These are phyloP conservation scores for Claviceps arundinis DNA, from an alignment of 2,329 filamentous ascomycete genomes.

Conservation along the genomic window DNA sequence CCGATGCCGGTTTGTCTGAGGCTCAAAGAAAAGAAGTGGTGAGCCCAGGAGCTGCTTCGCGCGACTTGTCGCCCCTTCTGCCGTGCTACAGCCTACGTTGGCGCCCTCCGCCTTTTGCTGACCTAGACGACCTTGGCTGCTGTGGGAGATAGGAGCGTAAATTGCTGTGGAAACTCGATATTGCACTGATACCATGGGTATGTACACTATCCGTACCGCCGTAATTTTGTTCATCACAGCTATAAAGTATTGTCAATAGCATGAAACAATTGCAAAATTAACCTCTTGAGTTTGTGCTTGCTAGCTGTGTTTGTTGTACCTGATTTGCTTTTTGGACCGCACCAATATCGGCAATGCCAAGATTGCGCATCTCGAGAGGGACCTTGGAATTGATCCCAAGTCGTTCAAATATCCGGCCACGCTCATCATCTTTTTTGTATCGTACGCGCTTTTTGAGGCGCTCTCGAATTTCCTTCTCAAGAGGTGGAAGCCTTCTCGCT, in stretches of 20 bases:
- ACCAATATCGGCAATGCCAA: conserved; percentile 68
- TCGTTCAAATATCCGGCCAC: conserved; percentile 57
- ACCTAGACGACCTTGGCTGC: background rate
- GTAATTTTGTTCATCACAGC: too few species aligned
- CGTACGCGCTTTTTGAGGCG: conserved; percentile 67
- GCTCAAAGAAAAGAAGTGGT: conserved; percentile 51
- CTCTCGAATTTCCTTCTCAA: conserved; percentile 74
- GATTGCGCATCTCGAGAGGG: conserved; percentile 32
- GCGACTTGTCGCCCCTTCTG: too few species aligned
- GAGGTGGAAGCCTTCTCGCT: conserved; percentile 58
- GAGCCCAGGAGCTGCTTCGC: conserved; percentile 15
- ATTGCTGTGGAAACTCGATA: conserved; percentile 48
- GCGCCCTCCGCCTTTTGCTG: background rate
- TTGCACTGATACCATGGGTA: conserved; percentile 46
- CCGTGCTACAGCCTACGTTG: too few species aligned
- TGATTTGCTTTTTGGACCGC: conserved; percentile 60
- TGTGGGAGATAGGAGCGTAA: conserved; percentile 38
- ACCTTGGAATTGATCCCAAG: conserved; percentile 40
- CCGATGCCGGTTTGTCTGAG: conserved; percentile 49
- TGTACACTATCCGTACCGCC: conserved; percentile 7
- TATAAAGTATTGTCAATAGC: too few species aligned
- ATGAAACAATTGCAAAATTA: too few species aligned
- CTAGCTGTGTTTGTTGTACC: conserved; percentile 55
- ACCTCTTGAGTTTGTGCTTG: too few species aligned
- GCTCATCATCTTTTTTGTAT: conserved; percentile 77